Evolutionary conservation across 2,329 filamentous ascomycete species (phyloP), one percentile per base, ranked within the genome.

Genomic region (Didymosphaeria variabile): DNA sequence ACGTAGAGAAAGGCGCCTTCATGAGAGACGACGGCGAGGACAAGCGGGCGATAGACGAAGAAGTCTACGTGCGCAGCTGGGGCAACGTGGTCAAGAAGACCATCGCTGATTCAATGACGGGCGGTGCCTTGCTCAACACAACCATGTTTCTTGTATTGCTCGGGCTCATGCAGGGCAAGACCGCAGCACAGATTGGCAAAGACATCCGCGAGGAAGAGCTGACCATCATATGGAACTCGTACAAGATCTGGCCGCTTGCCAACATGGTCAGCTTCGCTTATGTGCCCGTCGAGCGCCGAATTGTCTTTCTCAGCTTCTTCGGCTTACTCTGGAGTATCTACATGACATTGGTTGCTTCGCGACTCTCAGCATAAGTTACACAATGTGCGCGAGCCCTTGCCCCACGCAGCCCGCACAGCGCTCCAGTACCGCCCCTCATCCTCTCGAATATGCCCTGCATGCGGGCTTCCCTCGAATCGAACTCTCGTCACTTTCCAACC

Each of bases 271-370:
- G 90, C 80, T 93, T 90, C 68, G 87, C 88, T 0, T 80, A 92
- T 54, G 85, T 90, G 68, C 91, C 89, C 13, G 86, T 93, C 13
- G 86, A 92, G 75, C 83, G 83, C 31, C 84, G 91, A 31, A 91
- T 91, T 66, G 80, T 93, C 55, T 86, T 94, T 62, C 89, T 89
- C n/a, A 88, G 88, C 67, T 77, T 90, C 63, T 91, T 90, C 38
- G 91, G 91, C 8, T 82, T 94, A 42, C 83, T 83, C 12, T 94
- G 91, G 91, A 90, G 90, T 1, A 82, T 93, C 40, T 93, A 91
- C 75, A 82, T 94, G 77, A 92, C 89, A 67, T 79, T 94, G 65
- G 80, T 89, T 59, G 84, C 76, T 15, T 68, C 71, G 21, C 65
- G 72, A n/a, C 57, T 77, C 36, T 78, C 44, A 21, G n/a, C 45